These are phyloP conservation scores for Lentinus brumalis DNA, from an alignment of 768 basidiomycete species.

Conservation along the genomic window DNA sequence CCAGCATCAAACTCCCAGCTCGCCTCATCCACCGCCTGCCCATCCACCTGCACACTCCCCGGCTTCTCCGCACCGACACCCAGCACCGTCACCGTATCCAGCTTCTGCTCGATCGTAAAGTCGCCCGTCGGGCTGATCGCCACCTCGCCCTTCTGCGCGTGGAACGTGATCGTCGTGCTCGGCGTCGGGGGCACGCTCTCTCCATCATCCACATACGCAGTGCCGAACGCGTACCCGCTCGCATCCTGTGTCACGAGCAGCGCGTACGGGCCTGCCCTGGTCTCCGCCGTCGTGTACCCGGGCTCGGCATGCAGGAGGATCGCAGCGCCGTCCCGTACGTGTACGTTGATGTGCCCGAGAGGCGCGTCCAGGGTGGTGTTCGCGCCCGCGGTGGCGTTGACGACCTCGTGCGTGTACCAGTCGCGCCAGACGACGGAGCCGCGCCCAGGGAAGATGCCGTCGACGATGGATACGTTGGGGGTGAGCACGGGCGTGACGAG, in stretches of 20 bases:
- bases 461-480: constrained; percentile 58
- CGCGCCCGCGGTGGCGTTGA: constrained; percentile 42
- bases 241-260: constrained; percentile 59
- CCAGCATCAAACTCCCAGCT: constrained; percentile 41
- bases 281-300: constrained; percentile 61
- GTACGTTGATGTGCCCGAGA: constrained; percentile 60
- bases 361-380: constrained; percentile 48
- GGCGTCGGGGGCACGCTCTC: constrained; percentile 42
- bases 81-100: constrained; percentile 37
- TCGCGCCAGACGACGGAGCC: constrained; percentile 56
- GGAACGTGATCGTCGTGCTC: constrained; percentile 34
- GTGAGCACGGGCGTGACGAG: constrained; percentile 71
- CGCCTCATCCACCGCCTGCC: constrained; percentile 13
- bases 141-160: constrained; percentile 29
- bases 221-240: constrained; percentile 51
- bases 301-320: constrained; percentile 56
- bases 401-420: constrained; percentile 46
- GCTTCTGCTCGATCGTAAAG: constrained; percentile 30
- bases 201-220: constrained; percentile 67
- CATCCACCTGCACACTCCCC: constrained; percentile 23
- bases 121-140: constrained; percentile 32
- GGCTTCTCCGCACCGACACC: constrained; percentile 29
- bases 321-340: constrained; percentile 60
- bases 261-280: constrained; percentile 59
- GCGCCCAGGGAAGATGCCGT: constrained; percentile 54